Evolutionary conservation across 2,329 filamentous ascomycete genomes (phyloP).

Genomic region (Fusarium mexicanum): DNA sequence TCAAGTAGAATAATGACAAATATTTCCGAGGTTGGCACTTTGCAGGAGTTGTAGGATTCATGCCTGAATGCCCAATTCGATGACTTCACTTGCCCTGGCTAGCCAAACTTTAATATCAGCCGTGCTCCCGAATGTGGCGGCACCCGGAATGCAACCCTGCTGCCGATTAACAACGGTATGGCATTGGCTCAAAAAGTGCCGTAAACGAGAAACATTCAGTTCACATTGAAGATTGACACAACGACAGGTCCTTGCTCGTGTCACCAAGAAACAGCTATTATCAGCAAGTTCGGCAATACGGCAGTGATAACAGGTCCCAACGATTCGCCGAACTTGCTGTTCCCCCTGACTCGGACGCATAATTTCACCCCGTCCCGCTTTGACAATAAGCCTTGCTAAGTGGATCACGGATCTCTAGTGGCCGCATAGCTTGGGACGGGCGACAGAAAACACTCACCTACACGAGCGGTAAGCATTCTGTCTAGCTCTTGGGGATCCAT

Average conservation of each 20-base stretch:
- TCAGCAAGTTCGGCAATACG: not conserved
- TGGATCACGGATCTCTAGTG: not conserved
- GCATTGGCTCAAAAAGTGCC: not conserved
- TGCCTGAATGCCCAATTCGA: no score
- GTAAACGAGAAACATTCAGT: not conserved
- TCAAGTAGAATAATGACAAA: no score
- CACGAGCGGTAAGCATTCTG: not conserved
- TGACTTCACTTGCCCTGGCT: no score
- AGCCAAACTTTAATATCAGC: no score
- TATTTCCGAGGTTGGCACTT: no score
- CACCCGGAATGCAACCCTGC: not conserved
- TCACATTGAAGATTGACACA: no score
- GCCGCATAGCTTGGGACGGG: not conserved
- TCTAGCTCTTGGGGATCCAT: rapidly evolving
- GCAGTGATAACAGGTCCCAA: not conserved
- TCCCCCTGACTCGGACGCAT: not conserved
- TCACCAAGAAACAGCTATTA: not conserved
- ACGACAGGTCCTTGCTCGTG: no score
- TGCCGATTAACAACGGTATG: not conserved
- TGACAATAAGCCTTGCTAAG: not conserved
- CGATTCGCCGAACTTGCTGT: not conserved
- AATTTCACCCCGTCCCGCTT: not conserved
- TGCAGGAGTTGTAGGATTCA: no score
- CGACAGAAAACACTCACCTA: not conserved
- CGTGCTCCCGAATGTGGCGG: no score